phyloP scores from a whole-genome alignment of 768 basidiomycete genomes.

The Mycena polygramma region DNA sequence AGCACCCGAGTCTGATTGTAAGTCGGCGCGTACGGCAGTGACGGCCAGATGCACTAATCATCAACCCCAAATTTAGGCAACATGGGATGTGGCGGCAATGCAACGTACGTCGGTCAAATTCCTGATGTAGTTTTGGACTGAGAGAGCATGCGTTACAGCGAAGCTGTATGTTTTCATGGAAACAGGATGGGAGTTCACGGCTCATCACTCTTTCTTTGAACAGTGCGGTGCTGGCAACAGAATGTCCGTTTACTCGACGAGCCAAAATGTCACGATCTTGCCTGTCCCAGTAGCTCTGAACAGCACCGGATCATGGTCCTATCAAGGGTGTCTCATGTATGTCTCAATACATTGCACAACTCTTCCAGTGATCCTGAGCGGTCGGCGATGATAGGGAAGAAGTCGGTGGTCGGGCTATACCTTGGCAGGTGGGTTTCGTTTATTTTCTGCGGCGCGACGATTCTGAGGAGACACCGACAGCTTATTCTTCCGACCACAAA shows the following conservation, averaged over 20 bases:
- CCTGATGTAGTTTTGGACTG: constrained; percentile 6
- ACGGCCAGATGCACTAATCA: too few species aligned
- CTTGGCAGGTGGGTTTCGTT: constrained; percentile 55
- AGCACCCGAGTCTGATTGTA: constrained; percentile 67
- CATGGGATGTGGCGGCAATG: constrained; percentile 73
- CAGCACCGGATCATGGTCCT: constrained; percentile 71
- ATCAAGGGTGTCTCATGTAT: constrained; percentile 77
- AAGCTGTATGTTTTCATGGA: constrained; percentile 51
- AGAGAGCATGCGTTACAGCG: constrained; percentile 51
- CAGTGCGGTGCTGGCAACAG: constrained; percentile 79
- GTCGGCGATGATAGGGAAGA: constrained; percentile 58
- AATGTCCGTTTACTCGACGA: constrained; percentile 77
- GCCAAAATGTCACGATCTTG: constrained; percentile 61
- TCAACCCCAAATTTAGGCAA: too few species aligned
- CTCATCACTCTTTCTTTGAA: constrained; percentile 8
- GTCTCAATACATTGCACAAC: constrained; percentile 38
- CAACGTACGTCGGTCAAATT: constrained; percentile 61
- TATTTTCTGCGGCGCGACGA: too few species aligned
- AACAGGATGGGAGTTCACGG: background rate
- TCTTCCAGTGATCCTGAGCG: background rate
- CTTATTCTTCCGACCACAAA: constrained; percentile 63
- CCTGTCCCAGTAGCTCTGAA: constrained; percentile 72
- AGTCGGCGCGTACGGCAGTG: constrained; percentile 55
- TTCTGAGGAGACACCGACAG: too few species aligned
- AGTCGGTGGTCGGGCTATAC: constrained; percentile 64